These are phyloP conservation scores for Aspergillus latus DNA, from an alignment of 2,329 filamentous ascomycete genomes.

Conservation along the genomic window DNA sequence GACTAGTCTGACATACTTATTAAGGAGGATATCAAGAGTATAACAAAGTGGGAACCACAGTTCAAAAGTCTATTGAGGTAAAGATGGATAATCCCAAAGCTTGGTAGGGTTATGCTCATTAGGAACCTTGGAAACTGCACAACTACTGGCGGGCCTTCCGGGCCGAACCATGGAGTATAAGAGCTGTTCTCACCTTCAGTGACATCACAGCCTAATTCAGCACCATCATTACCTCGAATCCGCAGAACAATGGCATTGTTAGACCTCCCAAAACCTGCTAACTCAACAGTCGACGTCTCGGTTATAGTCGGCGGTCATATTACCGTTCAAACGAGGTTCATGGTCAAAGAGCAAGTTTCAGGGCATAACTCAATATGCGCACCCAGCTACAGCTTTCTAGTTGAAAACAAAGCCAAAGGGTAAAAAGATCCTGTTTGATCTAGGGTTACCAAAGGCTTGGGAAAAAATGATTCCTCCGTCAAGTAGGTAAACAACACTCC, in stretches of 20 bases:
- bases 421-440: conserved; percentile 5
- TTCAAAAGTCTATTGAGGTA: background rate
- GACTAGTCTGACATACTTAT: too few species aligned
- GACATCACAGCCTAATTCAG: background rate
- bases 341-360: conserved; percentile 1
- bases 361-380: background rate
- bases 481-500: background rate
- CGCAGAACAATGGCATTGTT: background rate
- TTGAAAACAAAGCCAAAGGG: background rate
- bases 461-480: background rate
- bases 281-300: conserved; percentile 1
- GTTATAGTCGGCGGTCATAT: background rate
- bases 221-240: background rate
- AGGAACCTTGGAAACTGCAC: too few species aligned
- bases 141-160: background rate
- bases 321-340: background rate
- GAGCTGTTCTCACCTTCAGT: background rate
- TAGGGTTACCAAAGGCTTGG: conserved; percentile 8
- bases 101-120: too few species aligned
- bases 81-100: background rate
- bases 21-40: too few species aligned
- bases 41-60: too few species aligned
- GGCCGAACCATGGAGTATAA: background rate
- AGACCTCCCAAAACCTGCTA: background rate
- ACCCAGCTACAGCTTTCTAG: conserved; percentile 9